A percentile compares a stretch with the other conserved stretches of the same genome.
Conservation (phyloP, 1,139 yeast genomes). For the Debaryomycetaceae sp. region DNA sequence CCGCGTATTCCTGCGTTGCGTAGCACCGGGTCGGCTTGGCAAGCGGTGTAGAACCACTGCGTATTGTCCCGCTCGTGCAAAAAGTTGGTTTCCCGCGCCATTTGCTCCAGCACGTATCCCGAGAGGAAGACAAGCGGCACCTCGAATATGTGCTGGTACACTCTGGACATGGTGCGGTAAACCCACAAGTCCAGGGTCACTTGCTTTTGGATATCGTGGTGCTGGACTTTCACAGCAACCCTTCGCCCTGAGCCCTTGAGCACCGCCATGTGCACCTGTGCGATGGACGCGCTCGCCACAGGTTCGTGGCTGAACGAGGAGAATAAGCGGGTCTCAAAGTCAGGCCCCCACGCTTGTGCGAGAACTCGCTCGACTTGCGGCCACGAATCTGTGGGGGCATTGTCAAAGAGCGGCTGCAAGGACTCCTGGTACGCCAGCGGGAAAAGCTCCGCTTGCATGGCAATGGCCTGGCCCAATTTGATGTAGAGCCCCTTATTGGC, state of each 20-base stretch:
- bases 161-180: conserved; percentile 38
- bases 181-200: conserved; percentile 48
- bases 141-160: conserved; percentile 51
- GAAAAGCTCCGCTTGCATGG: conserved; percentile 57
- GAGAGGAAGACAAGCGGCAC: conserved; percentile 53
- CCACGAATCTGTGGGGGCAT: conserved; percentile 66
- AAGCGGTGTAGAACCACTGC: conserved; percentile 10
- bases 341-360: conserved; percentile 31
- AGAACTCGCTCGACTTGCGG: conserved; percentile 35
- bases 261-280: conserved; percentile 56
- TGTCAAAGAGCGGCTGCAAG: conserved; percentile 51
- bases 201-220: conserved; percentile 47
- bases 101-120: conserved; percentile 44
- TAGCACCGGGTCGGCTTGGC: conserved; percentile 15
- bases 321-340: conserved; percentile 36
- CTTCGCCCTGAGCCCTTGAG: conserved; percentile 36
- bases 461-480: conserved; percentile 67
- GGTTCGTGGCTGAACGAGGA: conserved; percentile 40
- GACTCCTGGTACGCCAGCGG: conserved; percentile 51
- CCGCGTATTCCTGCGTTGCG: conserved; percentile 20
- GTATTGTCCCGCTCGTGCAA: conserved; percentile 45
- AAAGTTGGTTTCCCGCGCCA: conserved; percentile 55
- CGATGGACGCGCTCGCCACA: conserved; percentile 63
- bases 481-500: conserved; percentile 64
- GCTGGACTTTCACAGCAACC: conserved; percentile 67